Base-by-base conservation (phyloP, 169 alveolate genomes). In the Plasmodium reichenowi region DNA sequence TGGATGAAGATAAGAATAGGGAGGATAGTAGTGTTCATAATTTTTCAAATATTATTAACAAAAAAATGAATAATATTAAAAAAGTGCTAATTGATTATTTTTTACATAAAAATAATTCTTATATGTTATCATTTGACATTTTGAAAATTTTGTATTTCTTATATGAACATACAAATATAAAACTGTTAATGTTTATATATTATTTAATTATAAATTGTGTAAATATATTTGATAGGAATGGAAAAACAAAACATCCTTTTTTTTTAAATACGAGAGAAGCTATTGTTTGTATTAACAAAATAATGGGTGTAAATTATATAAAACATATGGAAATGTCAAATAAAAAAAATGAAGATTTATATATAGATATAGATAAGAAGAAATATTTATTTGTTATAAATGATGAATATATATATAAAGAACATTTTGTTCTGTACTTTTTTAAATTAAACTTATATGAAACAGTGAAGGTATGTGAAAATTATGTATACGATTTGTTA, bases 381-480 rank as follows among this genome's bases (percentile, higher is more conserved):
- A 78, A 47, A 32, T 78, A 12, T 59, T 64, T 17, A 38, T 64
- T 64, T 52, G 32, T 29, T 45, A 78, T 78, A 78, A 38, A 43
- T 54, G 22, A 66, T 24, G 76, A 78, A 50, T 66, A 66, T 64
- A 43, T 78, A 52, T 78, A 59, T 64, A 78, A 59, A 47, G 89
- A 78, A n/a, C 32, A 78, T 66, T 78, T 78, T 78, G 64, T 78
- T 50, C 17, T 64, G 15, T 78, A 63, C 17, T 66, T 78, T 66
- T 45, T 78, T n/a, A 64, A 66, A 8, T 29, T 78, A 70, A 78
- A 58, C 26, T 10, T 78, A 8, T 50, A 56, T 26, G 59, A 78
- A 48, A 66, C 78, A 59, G 15, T 52, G 15, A 13, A 29, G 2
- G 24, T 78, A 10, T 56, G 50, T 17, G 12, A 59, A 59, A 66